Conservation (phyloP, 2,329 filamentous ascomycete genomes). For the Trichoderma lentiforme region DNA sequence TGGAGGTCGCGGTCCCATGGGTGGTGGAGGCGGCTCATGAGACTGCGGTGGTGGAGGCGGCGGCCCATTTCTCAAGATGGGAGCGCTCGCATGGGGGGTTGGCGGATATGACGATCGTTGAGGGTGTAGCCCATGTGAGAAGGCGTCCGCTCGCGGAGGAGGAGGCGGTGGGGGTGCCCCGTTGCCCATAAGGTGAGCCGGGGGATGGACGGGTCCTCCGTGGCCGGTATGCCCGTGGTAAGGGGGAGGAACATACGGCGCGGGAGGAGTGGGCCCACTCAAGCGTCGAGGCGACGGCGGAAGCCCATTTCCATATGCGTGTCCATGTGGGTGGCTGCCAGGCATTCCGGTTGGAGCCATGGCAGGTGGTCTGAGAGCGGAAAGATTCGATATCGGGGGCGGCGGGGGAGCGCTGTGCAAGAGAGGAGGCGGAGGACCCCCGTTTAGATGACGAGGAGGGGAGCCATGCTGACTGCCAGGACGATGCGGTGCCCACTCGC, state of each 20-base stretch:
- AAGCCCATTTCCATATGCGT: constrained; percentile 42
- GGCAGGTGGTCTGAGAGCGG: constrained; percentile 50
- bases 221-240: constrained; percentile 29
- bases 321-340: constrained; percentile 40
- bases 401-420: constrained; percentile 30
- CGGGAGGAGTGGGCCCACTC: constrained; percentile 41
- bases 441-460: constrained; percentile 49
- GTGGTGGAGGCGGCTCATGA: constrained; percentile 26
- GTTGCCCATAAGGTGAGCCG: constrained; percentile 34
- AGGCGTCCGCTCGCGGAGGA: constrained; percentile 31
- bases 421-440: constrained; percentile 38
- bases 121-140: constrained; percentile 41
- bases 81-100: constrained; percentile 45
- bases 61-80: constrained; percentile 40
- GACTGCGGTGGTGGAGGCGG: constrained; percentile 15
- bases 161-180: constrained; percentile 27
- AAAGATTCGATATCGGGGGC: constrained; percentile 33
- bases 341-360: constrained; percentile 34
- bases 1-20: constrained; percentile 31
- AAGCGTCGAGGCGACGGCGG: constrained; percentile 48
- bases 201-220: constrained; percentile 22
- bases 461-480: constrained; percentile 49
- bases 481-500: constrained; percentile 47
- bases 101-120: constrained; percentile 40
- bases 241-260: constrained; percentile 40